Evolutionary conservation across 805 yeast genomes (phyloP).

Genomic region (Wickerhamomyces subpelliculosus): DNA sequence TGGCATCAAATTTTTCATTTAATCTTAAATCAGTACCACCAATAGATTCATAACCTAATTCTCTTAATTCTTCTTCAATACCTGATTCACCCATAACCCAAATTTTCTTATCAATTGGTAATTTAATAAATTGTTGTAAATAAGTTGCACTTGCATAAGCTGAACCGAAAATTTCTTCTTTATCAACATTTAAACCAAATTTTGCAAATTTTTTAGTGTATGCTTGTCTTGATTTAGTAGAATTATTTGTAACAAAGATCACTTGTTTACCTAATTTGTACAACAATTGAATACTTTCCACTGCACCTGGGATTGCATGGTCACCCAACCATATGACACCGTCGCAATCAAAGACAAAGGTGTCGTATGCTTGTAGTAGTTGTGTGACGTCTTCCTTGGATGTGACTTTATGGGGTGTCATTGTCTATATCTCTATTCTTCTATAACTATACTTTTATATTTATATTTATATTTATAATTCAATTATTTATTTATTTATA

Average conservation of each 20-base stretch:
- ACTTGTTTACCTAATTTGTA: conserved; percentile 51
- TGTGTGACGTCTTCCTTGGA: conserved; percentile 40
- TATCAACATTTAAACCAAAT: conserved; percentile 35
- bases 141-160: conserved; percentile 90
- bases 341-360: conserved; percentile 92
- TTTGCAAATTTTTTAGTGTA: conserved; percentile 72
- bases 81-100: conserved; percentile 91
- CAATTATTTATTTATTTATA: no score
- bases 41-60: conserved; percentile 64
- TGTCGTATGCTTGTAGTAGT: conserved; percentile 64
- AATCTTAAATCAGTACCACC: conserved; percentile 80
- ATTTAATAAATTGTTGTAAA: conserved; percentile 63
- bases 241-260: conserved; percentile 91
- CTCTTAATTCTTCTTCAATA: conserved; percentile 68
- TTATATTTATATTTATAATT: no score
- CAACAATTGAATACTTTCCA: conserved; percentile 66
- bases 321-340: conserved; percentile 95
- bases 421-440: no score
- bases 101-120: conserved; percentile 71
- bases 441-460: no score
- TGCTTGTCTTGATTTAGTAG: conserved; percentile 78
- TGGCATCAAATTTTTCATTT: conserved; percentile 46
- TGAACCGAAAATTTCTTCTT: conserved; percentile 81
- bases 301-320: conserved; percentile 68
- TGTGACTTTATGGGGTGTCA: conserved; percentile 37